Evolutionary conservation across 2,329 filamentous ascomycete species (phyloP).

Genomic region (Fusarium sp.): DNA sequence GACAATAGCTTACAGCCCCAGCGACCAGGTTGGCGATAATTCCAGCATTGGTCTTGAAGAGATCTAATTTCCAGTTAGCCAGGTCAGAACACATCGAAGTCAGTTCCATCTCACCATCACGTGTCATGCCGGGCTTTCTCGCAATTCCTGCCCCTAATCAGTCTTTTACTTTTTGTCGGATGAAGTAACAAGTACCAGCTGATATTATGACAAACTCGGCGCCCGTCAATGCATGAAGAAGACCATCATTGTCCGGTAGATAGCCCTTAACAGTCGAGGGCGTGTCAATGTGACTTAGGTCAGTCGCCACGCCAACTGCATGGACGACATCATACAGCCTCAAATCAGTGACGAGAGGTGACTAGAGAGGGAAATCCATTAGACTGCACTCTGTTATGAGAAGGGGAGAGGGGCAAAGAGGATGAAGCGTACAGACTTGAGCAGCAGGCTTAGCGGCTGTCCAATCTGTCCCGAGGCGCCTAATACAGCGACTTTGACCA

Average conservation of each 20-base stretch:
- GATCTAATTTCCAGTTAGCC: not conserved
- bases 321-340: conserved; percentile 30
- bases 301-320: conserved; percentile 75
- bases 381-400: not conserved
- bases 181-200: conserved; percentile 52
- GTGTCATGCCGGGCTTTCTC: conserved; percentile 85
- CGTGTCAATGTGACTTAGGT: conserved; percentile 84
- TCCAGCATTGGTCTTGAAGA: conserved; percentile 85
- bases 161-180: not conserved
- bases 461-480: conserved; percentile 13
- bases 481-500: conserved; percentile 12
- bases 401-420: not conserved
- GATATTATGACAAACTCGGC: conserved; percentile 82
- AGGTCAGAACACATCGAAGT: not conserved
- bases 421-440: not conserved
- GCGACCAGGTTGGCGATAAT: conserved; percentile 84
- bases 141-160: conserved; percentile 70
- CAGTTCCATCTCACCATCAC: conserved; percentile 60
- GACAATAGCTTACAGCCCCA: conserved; percentile 75
- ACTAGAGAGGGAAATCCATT: not conserved
- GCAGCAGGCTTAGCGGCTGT: conserved; percentile 7
- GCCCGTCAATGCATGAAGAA: conserved; percentile 73
- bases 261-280: conserved; percentile 80
- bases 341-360: conserved; percentile 15
- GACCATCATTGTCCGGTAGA: conserved; percentile 70